Evolutionary conservation across 768 basidiomycete genomes (phyloP).

Genomic region (Tylopilus rubrobrunneus): DNA sequence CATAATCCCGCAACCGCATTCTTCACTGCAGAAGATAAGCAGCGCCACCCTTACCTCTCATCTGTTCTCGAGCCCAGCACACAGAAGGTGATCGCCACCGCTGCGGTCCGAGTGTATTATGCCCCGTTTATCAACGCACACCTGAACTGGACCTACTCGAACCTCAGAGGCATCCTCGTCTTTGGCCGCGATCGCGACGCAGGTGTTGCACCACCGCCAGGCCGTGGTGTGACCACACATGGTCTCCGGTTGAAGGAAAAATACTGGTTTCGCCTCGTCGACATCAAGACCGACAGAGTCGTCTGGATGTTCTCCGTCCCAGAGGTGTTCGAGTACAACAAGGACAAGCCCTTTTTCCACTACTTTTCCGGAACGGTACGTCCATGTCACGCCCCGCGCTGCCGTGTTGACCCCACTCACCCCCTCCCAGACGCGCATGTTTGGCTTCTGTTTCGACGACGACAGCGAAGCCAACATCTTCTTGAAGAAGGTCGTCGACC

Average conservation of each 20-base stretch:
- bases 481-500: constrained; percentile 55
- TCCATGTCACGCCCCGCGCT: constrained; percentile 4
- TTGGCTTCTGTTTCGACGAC: constrained; percentile 56
- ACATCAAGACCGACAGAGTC: constrained; percentile 51
- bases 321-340: constrained; percentile 60
- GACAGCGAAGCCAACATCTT: constrained; percentile 57
- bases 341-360: constrained; percentile 92
- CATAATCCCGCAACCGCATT: constrained; percentile 30
- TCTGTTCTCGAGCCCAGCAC: constrained; percentile 37
- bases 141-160: constrained; percentile 57
- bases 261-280: constrained; percentile 65
- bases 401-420: background rate
- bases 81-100: constrained; percentile 50
- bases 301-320: constrained; percentile 70
- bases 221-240: constrained; percentile 15
- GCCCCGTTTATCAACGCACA: constrained; percentile 45
- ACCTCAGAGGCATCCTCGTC: constrained; percentile 55
- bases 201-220: constrained; percentile 15
- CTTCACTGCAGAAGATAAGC: constrained; percentile 37
- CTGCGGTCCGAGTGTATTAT: constrained; percentile 59
- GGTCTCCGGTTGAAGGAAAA: constrained; percentile 31
- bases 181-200: constrained; percentile 42
- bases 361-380: constrained; percentile 81
- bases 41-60: constrained; percentile 36
- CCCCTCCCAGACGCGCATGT: constrained; percentile 37